Evolutionary conservation across 805 yeast species (phyloP).

Genomic region (Yamadazyma sp.): DNA sequence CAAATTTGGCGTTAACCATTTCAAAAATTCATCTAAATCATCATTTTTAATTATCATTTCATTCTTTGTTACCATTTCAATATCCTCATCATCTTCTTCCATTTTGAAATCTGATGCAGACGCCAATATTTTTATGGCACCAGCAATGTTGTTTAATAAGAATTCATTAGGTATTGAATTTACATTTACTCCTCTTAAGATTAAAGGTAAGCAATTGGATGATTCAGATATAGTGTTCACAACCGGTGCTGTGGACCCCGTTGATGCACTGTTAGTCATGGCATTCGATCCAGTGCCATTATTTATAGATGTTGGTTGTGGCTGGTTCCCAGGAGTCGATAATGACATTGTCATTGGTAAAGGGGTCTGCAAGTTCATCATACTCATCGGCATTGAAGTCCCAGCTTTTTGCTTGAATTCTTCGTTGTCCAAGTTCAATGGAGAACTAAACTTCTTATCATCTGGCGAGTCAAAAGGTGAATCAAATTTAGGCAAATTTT

Average conservation of each 20-base stretch:
- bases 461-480: slow-evolving; percentile 18
- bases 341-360: slow-evolving; percentile 6
- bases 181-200: slow-evolving; percentile 61
- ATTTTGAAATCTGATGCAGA: slow-evolving; percentile 27
- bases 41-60: slow-evolving; percentile 28
- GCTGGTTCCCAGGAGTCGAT: slow-evolving; percentile 2
- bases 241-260: background rate
- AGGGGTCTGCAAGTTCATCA: slow-evolving; percentile 6
- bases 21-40: slow-evolving; percentile 31
- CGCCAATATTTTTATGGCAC: slow-evolving; percentile 15
- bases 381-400: slow-evolving; percentile 1
- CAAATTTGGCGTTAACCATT: slow-evolving; percentile 40
- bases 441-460: slow-evolving; percentile 12
- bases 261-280: background rate
- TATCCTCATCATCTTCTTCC: slow-evolving; percentile 33
- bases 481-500: slow-evolving; percentile 13
- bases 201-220: slow-evolving; percentile 65
- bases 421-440: slow-evolving; percentile 10
- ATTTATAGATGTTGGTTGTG: background rate
- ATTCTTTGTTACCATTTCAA: slow-evolving; percentile 24
- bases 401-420: slow-evolving; percentile 9
- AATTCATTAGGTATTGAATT: slow-evolving; percentile 58
- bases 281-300: background rate
- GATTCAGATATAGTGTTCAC: slow-evolving; percentile 24
- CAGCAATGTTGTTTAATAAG: slow-evolving; percentile 31